A percentile compares a stretch with the other conserved stretches of the same genome.
These are phyloP conservation scores for Boletus smithii DNA, from an alignment of 1,284 basidiomycete species.

Conservation along the genomic window DNA sequence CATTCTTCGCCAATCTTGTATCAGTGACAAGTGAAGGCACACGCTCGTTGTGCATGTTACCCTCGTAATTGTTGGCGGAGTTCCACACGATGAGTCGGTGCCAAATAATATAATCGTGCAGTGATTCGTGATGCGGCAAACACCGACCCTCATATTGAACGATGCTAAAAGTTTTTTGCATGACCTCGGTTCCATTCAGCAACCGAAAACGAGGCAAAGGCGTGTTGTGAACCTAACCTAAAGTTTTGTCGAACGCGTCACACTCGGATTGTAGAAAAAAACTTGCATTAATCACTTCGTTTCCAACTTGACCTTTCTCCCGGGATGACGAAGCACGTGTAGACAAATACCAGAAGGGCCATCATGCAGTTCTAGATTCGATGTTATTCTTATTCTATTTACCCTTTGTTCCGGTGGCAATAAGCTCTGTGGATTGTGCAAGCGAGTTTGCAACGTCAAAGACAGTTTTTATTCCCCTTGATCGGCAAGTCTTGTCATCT, in stretches of 20 bases:
- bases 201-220: constrained; percentile 27
- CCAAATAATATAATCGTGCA: neutral
- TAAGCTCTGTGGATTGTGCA: constrained; percentile 14
- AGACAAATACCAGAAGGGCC: neutral
- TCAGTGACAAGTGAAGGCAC: neutral
- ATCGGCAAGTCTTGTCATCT: constrained; percentile 4
- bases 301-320: constrained; percentile 1
- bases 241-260: neutral
- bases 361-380: neutral
- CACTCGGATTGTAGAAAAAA: constrained; percentile 2
- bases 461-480: neutral
- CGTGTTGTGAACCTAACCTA: constrained; percentile 24
- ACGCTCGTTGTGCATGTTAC: neutral
- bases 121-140: neutral
- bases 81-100: constrained; percentile 1
- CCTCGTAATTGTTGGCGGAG: too few species aligned
- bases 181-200: constrained; percentile 16
- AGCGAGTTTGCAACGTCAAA: constrained; percentile 6
- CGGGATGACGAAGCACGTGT: constrained; percentile 1
- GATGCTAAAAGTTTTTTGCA: constrained; percentile 3
- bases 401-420: constrained; percentile 19
- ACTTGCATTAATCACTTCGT: constrained; percentile 7
- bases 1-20: neutral
- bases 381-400: constrained; percentile 5
- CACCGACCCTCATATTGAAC: too few species aligned